Evolutionary conservation across 2,329 filamentous ascomycete species (phyloP), one percentile per base, ranked within the genome.

Genomic region (Phaeosphaeriaceae sp.): DNA sequence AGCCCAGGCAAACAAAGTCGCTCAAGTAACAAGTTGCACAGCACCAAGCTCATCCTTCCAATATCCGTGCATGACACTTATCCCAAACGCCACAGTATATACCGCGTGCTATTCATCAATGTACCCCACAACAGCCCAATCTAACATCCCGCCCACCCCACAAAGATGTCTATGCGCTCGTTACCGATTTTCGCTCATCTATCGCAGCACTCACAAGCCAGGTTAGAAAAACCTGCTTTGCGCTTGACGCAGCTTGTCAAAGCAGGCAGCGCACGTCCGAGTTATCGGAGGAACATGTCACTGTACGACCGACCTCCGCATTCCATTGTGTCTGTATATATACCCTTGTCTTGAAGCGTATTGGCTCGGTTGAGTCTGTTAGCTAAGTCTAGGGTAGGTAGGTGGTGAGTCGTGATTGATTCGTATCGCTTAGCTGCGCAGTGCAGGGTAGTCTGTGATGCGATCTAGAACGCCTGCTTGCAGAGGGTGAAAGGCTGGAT

Each of bases 41-140:
- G 11, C 19, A 45, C 42, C 19, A 24, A 24, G 22, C 22, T 22
- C 22, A 27, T 25, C 17, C 49, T 24, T 25, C 22, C 36, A 51
- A 41, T 11, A 19, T 20, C 24, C 49, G 7, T 24, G 11, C 48
- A 51, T 22, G 20, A 17, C 31, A 24, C 49, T 27, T 36, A 36
- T 42, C 42, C 25, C 40, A 44, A 19, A 31, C 25, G 24, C 25
- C 44, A n/a, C 42, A 45, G 20, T 21, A 52, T 36, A 44, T 45
- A 45, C 50, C 51, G 42, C 51, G 44, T 47, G 51, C 44, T 40
- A 19, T 41, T 41, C 42, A 53, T 53, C 41, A 36, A 53, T 47
- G 42, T 47, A 47, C 51, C 51, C 51, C 51, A 53, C 51, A 53
- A 41, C 22, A 13, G 3, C 17, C 22, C 15, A 46, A 44, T 52